phyloP scores from a whole-genome alignment of 2,329 filamentous ascomycete species.

The Exophiala aquamarina region DNA sequence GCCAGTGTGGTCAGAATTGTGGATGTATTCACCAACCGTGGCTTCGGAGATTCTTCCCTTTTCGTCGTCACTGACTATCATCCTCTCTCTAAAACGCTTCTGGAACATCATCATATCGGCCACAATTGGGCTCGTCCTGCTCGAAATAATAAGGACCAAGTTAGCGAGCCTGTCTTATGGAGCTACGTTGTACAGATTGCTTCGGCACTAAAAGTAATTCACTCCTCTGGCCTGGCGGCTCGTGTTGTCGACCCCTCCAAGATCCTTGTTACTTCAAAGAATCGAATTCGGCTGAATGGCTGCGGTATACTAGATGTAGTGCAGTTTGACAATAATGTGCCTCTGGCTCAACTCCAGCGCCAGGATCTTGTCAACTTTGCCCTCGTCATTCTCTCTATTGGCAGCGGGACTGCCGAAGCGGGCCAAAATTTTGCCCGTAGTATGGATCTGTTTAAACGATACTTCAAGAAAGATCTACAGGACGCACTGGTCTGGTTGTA shows the following conservation, averaged over 20 bases:
- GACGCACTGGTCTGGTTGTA: constrained; percentile 82
- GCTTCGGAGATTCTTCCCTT: constrained; percentile 91
- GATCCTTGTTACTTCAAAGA: constrained; percentile 85
- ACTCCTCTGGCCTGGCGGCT: constrained; percentile 76
- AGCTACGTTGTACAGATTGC: constrained; percentile 89
- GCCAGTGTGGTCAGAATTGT: constrained; percentile 81
- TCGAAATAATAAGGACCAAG: constrained; percentile 49
- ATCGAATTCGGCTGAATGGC: constrained; percentile 81
- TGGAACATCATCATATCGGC: constrained; percentile 67
- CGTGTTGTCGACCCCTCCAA: constrained; percentile 85
- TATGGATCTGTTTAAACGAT: constrained; percentile 73
- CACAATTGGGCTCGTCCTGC: constrained; percentile 42
- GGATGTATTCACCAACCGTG: constrained; percentile 89
- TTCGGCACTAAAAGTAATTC: constrained; percentile 82
- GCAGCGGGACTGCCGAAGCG: constrained; percentile 63
- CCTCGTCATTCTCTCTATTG: constrained; percentile 77
- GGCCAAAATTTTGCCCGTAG: constrained; percentile 66
- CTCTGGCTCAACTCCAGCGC: constrained; percentile 75
- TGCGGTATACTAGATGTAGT: constrained; percentile 90
- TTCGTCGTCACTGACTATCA: constrained; percentile 94
- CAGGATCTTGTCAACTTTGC: constrained; percentile 86
- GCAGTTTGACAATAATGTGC: constrained; percentile 67
- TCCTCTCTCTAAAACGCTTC: constrained; percentile 83
- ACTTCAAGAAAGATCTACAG: constrained; percentile 75
- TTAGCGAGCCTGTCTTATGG: constrained; percentile 80